Percentiles rank a stretch among this genome's conserved stretches.
phyloP scores from a whole-genome alignment of 2,329 filamentous ascomycete genomes.

The Aureobasidium pullulans region DNA sequence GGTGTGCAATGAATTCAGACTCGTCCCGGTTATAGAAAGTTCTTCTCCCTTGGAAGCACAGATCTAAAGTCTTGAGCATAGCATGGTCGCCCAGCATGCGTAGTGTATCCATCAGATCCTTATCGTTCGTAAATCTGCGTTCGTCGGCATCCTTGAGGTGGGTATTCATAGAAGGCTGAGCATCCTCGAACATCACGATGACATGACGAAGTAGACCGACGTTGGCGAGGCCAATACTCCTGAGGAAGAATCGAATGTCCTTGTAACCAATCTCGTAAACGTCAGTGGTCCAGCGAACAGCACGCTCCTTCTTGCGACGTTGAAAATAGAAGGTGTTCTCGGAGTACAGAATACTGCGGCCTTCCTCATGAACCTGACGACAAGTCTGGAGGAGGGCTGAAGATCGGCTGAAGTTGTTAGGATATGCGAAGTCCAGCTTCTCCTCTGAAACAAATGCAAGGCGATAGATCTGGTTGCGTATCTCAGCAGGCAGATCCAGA shows the following conservation, averaged over 20 bases:
- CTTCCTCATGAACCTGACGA: conserved; percentile 39
- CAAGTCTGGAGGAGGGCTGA: conserved; percentile 41
- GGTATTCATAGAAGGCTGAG: conserved; percentile 34
- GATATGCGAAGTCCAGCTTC: conserved; percentile 30
- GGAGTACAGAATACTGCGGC: conserved; percentile 41
- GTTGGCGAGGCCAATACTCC: conserved; percentile 41
- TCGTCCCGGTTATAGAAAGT: conserved; percentile 28
- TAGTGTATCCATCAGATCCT: conserved; percentile 38
- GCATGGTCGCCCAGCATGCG: conserved; percentile 35
- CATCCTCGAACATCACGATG: conserved; percentile 40
- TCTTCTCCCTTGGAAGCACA: conserved; percentile 37
- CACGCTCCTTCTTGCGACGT: conserved; percentile 30
- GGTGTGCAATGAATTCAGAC: conserved; percentile 37
- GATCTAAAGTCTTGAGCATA: conserved; percentile 35
- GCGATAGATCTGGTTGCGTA: conserved; percentile 43
- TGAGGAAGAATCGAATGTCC: conserved; percentile 36
- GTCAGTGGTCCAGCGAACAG: conserved; percentile 27
- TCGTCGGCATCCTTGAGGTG: conserved; percentile 32
- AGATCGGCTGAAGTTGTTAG: conserved; percentile 33
- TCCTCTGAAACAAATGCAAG: conserved; percentile 31
- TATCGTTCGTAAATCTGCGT: conserved; percentile 43
- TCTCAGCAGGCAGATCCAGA: conserved; percentile 34
- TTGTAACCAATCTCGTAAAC: conserved; percentile 43
- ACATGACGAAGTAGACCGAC: conserved; percentile 39
- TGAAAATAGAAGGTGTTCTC: conserved; percentile 42